Evolutionary conservation across 805 yeast genomes (phyloP), one percentile per base, ranked within the genome.

Genomic region (Starmerella bombi): DNA sequence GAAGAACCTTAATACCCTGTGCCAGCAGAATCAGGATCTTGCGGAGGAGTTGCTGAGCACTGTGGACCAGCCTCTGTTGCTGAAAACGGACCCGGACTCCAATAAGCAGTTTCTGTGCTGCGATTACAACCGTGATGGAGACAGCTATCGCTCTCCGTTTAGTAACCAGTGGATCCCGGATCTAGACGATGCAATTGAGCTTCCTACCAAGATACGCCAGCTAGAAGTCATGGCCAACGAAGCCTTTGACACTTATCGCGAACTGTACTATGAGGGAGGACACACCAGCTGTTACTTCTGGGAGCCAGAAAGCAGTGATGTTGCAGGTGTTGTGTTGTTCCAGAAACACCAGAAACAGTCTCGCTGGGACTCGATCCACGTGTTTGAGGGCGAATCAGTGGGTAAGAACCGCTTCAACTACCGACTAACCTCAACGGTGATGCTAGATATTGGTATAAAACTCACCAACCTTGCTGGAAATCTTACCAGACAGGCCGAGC

Each of bases 111-210:
- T 69, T 57, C 68, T 88, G 42, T 73, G 86, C 38, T 88, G 97
- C 62, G 98, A 88, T 59, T 88, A 88, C 59, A 88, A 88, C 61
- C 71, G 98, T 51, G 98, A 88, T 56, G 86, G 93, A 6, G 97
- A 88, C 60, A 77, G 86, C 17, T 81, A 71, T 61, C 70, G 97
- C 51, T 81, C 94, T 0, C 98, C 97, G 5, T 85, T 88, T 84
- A 70, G 83, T 17, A 84, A 84, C 57, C 67, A 68, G 45, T 88
- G 81, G 61, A 71, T 67, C 47, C 63, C 71, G 22, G 52, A 62
- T 7, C 67, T 66, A 29, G 91, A 82, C 19, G 57, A 52, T 35
- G 53, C 52, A 10, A 85, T 91, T 8, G 75, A 65, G 50, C 95
- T 96, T 9, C 69, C 81, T 3, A 62, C 62, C 2, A 61, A 62